Evolutionary conservation across 352 stramenopile species (phyloP), one percentile per base, ranked within the genome.

Genomic region (Halophytophthora batemanensis): DNA sequence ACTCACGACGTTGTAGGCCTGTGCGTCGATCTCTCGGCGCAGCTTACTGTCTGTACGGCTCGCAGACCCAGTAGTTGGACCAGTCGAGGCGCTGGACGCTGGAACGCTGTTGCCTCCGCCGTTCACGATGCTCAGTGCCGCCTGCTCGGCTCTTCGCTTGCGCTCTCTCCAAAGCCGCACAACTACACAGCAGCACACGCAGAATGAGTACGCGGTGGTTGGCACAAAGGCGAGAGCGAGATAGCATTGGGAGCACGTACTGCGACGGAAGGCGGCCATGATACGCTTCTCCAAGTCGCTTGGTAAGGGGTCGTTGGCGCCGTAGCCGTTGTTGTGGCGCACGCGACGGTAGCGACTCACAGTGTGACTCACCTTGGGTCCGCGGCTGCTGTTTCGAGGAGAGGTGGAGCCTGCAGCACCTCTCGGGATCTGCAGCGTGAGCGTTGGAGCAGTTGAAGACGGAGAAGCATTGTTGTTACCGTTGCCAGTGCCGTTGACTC

Each of bases 1-100:
- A 17, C 77, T 78, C 8, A 87, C 77, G 28, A 92, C 73, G 54
- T 83, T 85, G 5, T 70, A 74, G 22, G 80, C 82, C 43, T 88
- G 66, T 1, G 77, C 71, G 25, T 66, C 59, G 17, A 87, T 51
- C 41, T 87, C 75, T 14, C 68, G 77, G 8, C 75, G 66, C 10
- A 84, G 29, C 38, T 87, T 87, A 36, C 63, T 66, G 25, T 57
- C 52, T 7, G 67, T 58, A 15, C 59, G 54, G 6, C 66, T 60
- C 15, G 56, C 44, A 11, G 8, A 18, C 2, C 25, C 49, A 29
- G 31, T 46, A 22, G 40, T 59, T 3, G 54, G 57, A 12, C 58
- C 54, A 3, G 45, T 45, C 10, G 55, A 8, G 25, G 25, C 25
- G 25, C 25, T 31, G 25, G 25, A 31, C 25, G 8, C 59, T 34